Evolutionary conservation across 225 moss, liverwort and hornwort species (phyloP).

Genomic region (Thuidium tamariscinum): DNA sequence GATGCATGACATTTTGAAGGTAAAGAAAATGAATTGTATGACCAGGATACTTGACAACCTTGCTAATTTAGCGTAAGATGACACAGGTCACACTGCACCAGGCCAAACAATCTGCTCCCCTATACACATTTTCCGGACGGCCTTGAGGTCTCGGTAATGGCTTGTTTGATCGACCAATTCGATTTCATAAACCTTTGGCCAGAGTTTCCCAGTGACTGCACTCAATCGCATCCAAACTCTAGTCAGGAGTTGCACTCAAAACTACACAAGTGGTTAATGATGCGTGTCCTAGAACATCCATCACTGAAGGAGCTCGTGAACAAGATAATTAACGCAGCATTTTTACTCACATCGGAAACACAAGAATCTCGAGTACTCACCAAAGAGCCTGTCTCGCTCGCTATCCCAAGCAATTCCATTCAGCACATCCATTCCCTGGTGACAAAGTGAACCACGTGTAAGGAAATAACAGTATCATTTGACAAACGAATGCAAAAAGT

Average conservation of each 20-base stretch:
- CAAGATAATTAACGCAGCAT: neutral
- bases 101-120: slow-evolving; percentile 11
- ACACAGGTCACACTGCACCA: neutral
- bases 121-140: slow-evolving; percentile 32
- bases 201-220: slow-evolving; percentile 95
- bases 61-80: neutral
- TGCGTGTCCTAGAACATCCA: neutral
- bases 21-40: neutral
- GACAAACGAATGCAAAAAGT: neutral
- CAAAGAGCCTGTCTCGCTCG: slow-evolving; percentile 62
- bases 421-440: slow-evolving; percentile 72
- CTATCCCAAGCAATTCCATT: slow-evolving; percentile 99
- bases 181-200: slow-evolving; percentile 93
- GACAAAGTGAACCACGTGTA: neutral
- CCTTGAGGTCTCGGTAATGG: slow-evolving; percentile 8
- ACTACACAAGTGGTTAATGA: neutral
- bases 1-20: neutral
- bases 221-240: neutral
- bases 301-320: neutral
- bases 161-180: slow-evolving; percentile 51
- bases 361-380: slow-evolving; percentile 17
- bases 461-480: neutral
- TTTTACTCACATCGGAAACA: neutral
- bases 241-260: neutral
- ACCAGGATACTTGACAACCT: neutral